A percentile compares a stretch with the other conserved stretches of the same genome.
Conservation (phyloP, 1,139 yeast species). For the Yamadazyma atlantica region DNA sequence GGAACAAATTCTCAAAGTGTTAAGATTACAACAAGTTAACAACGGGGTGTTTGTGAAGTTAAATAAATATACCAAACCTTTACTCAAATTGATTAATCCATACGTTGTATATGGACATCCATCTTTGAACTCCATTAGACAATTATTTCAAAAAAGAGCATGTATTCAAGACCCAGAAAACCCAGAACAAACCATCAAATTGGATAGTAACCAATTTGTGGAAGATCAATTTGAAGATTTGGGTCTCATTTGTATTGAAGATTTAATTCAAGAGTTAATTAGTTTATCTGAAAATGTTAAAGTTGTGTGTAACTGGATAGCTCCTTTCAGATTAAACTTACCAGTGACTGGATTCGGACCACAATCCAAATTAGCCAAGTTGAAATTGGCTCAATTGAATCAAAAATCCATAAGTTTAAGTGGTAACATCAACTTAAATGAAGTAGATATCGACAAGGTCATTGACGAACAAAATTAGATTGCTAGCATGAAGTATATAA, state of each 20-base stretch:
- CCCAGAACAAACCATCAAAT: constrained; percentile 35
- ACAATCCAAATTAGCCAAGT: constrained; percentile 52
- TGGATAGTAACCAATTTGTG: constrained; percentile 71
- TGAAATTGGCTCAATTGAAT: constrained; percentile 44
- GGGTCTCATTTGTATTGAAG: constrained; percentile 79
- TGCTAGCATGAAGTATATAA: not conserved
- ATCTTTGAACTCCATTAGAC: constrained; percentile 66
- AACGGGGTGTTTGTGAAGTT: constrained; percentile 72
- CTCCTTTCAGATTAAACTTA: constrained; percentile 66
- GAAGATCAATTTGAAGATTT: constrained; percentile 67
- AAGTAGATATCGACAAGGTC: constrained; percentile 67
- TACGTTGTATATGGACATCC: constrained; percentile 75
- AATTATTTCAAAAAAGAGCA: constrained; percentile 74
- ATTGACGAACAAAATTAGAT: constrained; percentile 59
- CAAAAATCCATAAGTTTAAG: constrained; percentile 54
- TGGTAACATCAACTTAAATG: constrained; percentile 62
- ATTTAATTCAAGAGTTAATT: constrained; percentile 67
- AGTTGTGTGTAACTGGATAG: constrained; percentile 56
- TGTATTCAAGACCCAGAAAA: constrained; percentile 44
- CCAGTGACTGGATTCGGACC: constrained; percentile 77
- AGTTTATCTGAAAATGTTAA: constrained; percentile 64
- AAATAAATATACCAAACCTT: constrained; percentile 54
- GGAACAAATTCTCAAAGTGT: constrained; percentile 53
- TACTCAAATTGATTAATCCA: constrained; percentile 67
- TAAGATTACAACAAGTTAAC: constrained; percentile 59